Conservation (phyloP, 108 stramenopile species). For the Pelagomonas calceolata region DNA sequence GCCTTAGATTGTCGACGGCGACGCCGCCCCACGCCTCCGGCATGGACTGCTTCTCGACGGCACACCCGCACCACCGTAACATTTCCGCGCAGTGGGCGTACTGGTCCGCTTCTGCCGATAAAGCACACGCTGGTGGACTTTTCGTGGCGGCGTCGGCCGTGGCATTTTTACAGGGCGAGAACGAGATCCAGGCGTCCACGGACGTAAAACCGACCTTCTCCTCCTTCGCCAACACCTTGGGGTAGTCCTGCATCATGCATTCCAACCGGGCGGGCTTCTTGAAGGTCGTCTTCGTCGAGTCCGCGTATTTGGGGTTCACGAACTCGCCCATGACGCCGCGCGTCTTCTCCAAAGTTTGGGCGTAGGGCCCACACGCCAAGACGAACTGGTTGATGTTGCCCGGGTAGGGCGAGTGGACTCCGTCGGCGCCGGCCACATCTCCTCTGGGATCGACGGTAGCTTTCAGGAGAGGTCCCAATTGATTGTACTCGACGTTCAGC, state of each 20-base stretch:
- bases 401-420: conserved; percentile 86
- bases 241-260: conserved; percentile 99
- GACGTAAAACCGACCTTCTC: conserved; percentile 88
- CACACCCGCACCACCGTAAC: conserved; percentile 54
- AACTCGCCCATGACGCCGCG: conserved; percentile 92
- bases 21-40: conserved; percentile 50
- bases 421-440: conserved; percentile 76
- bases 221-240: conserved; percentile 61
- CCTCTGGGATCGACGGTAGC: conserved; percentile 65
- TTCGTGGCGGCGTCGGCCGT: conserved; percentile 67
- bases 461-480: conserved; percentile 87
- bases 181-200: conserved; percentile 67
- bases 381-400: conserved; percentile 97
- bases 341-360: conserved; percentile 54
- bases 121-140: conserved; percentile 72
- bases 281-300: conserved; percentile 72
- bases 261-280: conserved; percentile 98
- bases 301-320: conserved; percentile 98
- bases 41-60: conserved; percentile 39
- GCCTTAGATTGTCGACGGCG: conserved; percentile 45
- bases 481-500: conserved; percentile 99
- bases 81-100: conserved; percentile 50
- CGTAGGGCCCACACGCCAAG: conserved; percentile 68
- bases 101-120: conserved; percentile 84
- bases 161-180: conserved; percentile 85